Evolutionary conservation across 2,329 filamentous ascomycete species (phyloP).

Genomic region (Fusarium pseudograminearum): DNA sequence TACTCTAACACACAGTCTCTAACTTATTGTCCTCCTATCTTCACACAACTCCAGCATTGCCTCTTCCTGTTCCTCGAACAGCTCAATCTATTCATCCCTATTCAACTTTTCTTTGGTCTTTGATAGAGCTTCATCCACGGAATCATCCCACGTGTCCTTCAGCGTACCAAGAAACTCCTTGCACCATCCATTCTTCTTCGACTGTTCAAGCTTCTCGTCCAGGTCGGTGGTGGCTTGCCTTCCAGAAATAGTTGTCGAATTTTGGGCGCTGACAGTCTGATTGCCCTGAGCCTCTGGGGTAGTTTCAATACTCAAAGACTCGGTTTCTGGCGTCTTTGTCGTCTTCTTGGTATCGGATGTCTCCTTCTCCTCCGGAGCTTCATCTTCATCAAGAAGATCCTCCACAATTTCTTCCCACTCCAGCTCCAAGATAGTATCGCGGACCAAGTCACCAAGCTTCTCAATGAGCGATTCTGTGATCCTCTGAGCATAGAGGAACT

Average conservation of each 20-base stretch:
- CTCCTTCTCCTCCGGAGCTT: background rate
- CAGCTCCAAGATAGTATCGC: background rate
- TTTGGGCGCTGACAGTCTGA: background rate
- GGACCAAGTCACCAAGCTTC: background rate
- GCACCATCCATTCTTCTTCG: slow-evolving; percentile 29
- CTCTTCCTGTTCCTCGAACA: background rate
- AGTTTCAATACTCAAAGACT: background rate
- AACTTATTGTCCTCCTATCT: background rate
- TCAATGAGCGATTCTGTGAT: slow-evolving; percentile 2
- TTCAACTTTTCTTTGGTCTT: background rate
- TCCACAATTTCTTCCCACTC: background rate
- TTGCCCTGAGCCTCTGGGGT: background rate
- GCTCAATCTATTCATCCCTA: background rate
- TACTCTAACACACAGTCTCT: background rate
- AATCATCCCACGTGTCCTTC: background rate
- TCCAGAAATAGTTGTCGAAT: background rate
- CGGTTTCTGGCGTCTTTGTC: background rate
- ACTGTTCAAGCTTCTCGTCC: slow-evolving; percentile 6
- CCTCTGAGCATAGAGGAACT: slow-evolving; percentile 1
- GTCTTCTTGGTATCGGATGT: background rate
- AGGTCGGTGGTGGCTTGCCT: background rate
- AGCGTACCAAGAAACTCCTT: slow-evolving; percentile 13
- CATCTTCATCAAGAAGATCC: background rate
- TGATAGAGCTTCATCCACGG: background rate
- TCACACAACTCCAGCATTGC: background rate